These are phyloP conservation scores for Phytophthora sansomeana DNA, from an alignment of 352 stramenopile species.

Conservation along the genomic window DNA sequence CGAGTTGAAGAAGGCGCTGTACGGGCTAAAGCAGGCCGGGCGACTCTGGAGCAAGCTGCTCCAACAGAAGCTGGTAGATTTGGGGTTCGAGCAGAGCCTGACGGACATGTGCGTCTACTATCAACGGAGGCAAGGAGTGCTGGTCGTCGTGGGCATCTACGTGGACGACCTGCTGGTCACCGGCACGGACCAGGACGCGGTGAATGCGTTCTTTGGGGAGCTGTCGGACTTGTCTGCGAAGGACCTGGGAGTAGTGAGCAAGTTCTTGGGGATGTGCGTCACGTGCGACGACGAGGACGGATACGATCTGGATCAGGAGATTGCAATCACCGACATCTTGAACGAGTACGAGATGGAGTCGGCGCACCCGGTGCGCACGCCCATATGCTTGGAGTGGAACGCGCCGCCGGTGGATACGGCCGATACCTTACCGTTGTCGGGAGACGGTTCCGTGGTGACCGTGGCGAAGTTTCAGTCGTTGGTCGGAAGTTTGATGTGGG, in stretches of 20 bases:
- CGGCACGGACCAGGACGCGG: background rate
- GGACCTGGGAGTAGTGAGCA: constrained; percentile 24
- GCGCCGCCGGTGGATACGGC: no score
- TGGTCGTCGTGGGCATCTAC: no score
- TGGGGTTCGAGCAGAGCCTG: no score
- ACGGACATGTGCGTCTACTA: no score
- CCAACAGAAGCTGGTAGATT: no score
- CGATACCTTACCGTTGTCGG: no score
- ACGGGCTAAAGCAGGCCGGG: no score
- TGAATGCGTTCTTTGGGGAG: constrained; percentile 14
- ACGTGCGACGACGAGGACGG: background rate
- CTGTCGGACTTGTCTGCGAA: constrained; percentile 30
- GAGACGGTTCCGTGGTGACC: no score
- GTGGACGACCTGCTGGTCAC: no score
- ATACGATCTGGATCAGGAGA: constrained; percentile 30
- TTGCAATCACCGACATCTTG: constrained; percentile 21
- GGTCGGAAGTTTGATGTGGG: background rate
- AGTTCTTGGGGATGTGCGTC: constrained; percentile 42
- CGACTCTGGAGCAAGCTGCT: no score
- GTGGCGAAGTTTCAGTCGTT: background rate
- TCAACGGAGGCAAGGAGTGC: no score
- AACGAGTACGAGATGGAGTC: constrained; percentile 10
- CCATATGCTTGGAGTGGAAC: constrained; percentile 3
- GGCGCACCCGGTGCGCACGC: constrained; percentile 19
- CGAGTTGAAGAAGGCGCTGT: no score